Percentiles rank a stretch among this genome's conserved stretches.
These are phyloP conservation scores for Cornus kousa DNA, from an alignment of 148 eudicot genomes.

Conservation along the genomic window DNA sequence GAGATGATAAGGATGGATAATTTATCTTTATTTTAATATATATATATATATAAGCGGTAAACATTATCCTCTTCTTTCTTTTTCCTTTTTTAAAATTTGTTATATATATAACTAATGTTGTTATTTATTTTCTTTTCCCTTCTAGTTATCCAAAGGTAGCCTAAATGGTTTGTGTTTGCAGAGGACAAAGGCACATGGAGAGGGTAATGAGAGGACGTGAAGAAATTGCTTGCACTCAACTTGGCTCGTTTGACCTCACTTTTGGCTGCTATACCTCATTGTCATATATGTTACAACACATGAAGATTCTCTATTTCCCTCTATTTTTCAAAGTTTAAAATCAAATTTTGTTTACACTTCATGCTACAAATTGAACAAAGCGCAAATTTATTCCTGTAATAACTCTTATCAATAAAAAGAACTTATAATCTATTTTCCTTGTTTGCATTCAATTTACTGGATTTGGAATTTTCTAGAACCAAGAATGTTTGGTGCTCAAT, in stretches of 20 bases:
- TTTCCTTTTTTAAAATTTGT: no score
- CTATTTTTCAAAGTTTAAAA: background rate
- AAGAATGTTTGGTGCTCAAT: background rate
- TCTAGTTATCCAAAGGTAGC: no score
- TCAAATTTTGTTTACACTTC: background rate
- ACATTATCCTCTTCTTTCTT: no score
- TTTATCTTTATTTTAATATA: no score
- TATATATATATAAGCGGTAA: no score
- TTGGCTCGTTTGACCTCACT: slow-evolving; percentile 48
- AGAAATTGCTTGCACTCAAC: slow-evolving; percentile 39
- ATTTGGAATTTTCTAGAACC: background rate
- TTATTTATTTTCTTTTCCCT: no score
- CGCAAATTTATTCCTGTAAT: background rate
- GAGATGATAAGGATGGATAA: no score
- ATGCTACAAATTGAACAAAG: background rate
- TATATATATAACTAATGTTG: no score
- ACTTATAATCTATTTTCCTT: background rate
- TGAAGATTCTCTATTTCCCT: slow-evolving; percentile 1
- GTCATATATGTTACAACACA: background rate
- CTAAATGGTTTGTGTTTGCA: slow-evolving; percentile 22
- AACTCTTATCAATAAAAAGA: background rate
- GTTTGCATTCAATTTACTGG: background rate
- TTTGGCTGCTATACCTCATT: slow-evolving; percentile 13
- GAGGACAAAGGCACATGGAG: slow-evolving; percentile 53
- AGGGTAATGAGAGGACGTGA: slow-evolving; percentile 31